Base-by-base conservation (phyloP, 441 rosid species). In the Eutrema salsugineum region DNA sequence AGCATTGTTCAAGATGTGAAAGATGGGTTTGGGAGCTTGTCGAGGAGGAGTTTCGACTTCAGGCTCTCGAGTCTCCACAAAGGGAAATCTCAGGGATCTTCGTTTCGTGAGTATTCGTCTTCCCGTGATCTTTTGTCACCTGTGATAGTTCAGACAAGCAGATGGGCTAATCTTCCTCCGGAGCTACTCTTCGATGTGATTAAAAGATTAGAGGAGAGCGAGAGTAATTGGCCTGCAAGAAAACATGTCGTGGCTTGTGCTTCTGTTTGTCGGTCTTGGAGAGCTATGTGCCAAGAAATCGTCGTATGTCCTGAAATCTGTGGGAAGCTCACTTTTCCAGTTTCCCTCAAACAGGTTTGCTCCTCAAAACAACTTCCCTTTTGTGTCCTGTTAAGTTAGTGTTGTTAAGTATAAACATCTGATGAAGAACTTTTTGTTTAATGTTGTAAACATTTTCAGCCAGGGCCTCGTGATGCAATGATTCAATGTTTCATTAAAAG, bases 91-190 rank as follows among this genome's bases (percentile, higher is more conserved):
- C 79, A 80, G 20, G 83, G 79, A 8, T 77, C 81, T 46, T 83
- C 87, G 36, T 93, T 91, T 4, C 91, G 90, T 55, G 86, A 76
- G 49, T 68, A 72, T 73, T 54, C 76, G 9, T 84, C 94, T 16
- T 83, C 87, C 14, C 83, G 83, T 51, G 96, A 87, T 63, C 79
- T 88, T 67, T 56, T 76, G 56, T 75, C 78, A 63, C 79, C 78
- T 54, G 38, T 72, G 8, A 72, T 84, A 57, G 51, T 80, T 75
- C 88, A 82, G 64, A 80, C 75, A 36, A 79, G 88, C 53, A 43
- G 78, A 62, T 84, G 86, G 86, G 88, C 84, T 42, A 84, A 80
- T 78, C 88, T 84, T 9, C 88, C 86, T n/a, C 83, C 83, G 0
- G 88, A 82, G 77, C 75, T 84, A 6, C 86, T 84, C 22, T 77